Percentiles rank a stretch among this genome's conserved stretches.
Evolutionary conservation across 306 rosid genomes (phyloP).

Genomic region (Quercus glauca): DNA sequence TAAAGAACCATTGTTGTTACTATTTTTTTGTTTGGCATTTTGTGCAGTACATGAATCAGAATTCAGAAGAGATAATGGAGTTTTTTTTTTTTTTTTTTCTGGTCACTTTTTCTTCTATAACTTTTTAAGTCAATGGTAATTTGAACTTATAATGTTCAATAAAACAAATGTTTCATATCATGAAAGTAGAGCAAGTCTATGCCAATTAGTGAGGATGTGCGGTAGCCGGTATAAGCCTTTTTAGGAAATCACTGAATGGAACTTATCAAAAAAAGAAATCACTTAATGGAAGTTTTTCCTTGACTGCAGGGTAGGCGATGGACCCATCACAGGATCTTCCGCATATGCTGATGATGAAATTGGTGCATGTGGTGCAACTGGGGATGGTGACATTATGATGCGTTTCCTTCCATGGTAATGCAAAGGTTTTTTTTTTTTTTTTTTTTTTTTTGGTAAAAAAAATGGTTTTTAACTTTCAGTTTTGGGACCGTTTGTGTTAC

Average conservation of each 20-base stretch:
- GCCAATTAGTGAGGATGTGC: background rate
- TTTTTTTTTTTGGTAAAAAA: no score
- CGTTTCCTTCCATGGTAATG: slow-evolving; percentile 92
- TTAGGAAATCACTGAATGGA: background rate
- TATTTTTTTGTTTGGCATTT: background rate
- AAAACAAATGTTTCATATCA: background rate
- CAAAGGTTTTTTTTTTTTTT: no score
- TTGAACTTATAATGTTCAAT: background rate
- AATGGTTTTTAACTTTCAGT: slow-evolving; percentile 10
- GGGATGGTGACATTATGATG: slow-evolving; percentile 98
- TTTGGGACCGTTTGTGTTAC: slow-evolving; percentile 2
- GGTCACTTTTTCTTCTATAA: background rate
- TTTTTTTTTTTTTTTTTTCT: no score
- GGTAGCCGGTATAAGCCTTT: slow-evolving; percentile 1
- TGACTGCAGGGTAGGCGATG: slow-evolving; percentile 88
- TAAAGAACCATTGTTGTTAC: no score
- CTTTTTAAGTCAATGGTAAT: background rate
- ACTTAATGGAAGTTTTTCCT: slow-evolving; percentile 1
- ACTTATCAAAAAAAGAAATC: background rate
- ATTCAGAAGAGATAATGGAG: background rate
- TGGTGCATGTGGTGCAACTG: slow-evolving; percentile 95
- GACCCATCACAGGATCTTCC: slow-evolving; percentile 93
- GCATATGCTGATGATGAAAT: slow-evolving; percentile 75
- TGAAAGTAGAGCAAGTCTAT: background rate
- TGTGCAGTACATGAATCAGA: background rate